Percentiles rank a stretch among this genome's conserved stretches.
Conservation (phyloP, 1,284 basidiomycete genomes). For the Cystobasidium pallidum region DNA sequence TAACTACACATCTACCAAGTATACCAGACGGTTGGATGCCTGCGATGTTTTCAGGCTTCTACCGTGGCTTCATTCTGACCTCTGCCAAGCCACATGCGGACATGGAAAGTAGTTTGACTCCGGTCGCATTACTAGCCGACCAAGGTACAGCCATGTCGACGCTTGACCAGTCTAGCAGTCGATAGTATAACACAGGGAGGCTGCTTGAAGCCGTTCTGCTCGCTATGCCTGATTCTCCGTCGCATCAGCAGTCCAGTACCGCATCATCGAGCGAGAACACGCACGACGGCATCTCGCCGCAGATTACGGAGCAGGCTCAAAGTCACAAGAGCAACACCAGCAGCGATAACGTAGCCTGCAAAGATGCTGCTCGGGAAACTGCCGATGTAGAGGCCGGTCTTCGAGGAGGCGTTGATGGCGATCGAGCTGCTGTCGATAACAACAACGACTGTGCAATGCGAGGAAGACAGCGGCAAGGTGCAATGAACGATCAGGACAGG, state of each 20-base stretch:
- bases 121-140: too few species aligned
- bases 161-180: not conserved
- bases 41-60: too few species aligned
- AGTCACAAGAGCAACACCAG: not conserved
- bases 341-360: not conserved
- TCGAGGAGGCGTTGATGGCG: not conserved
- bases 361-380: not conserved
- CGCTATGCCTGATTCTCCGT: not conserved
- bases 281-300: not conserved
- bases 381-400: constrained; percentile 8
- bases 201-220: not conserved
- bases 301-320: not conserved
- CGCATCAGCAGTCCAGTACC: not conserved
- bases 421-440: not conserved
- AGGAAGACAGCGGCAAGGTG: not conserved
- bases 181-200: not conserved
- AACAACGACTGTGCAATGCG: constrained; percentile 8
- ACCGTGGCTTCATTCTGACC: too few species aligned
- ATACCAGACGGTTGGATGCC: too few species aligned
- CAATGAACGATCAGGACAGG: not conserved
- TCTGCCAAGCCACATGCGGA: too few species aligned
- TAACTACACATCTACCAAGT: not conserved
- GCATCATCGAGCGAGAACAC: not conserved
- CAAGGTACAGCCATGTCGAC: too few species aligned
- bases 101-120: too few species aligned